Evolutionary conservation across 2,329 filamentous ascomycete species (phyloP), one percentile per base, ranked within the genome.

Genomic region (Hymenoscyphus infarciens): DNA sequence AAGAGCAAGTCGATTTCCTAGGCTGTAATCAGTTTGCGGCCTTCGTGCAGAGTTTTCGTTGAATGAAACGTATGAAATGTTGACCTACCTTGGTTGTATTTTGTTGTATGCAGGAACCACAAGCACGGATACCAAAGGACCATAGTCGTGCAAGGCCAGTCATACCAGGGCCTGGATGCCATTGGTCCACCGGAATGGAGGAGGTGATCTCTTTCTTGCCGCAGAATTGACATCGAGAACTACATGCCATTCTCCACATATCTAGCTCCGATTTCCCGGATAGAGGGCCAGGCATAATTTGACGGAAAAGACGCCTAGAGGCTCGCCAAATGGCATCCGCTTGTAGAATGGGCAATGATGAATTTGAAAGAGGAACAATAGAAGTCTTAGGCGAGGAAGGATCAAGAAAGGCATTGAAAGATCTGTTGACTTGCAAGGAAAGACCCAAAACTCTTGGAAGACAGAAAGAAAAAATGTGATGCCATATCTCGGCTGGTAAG

Each of bases 201-300:
- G 55, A 66, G 68, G 45, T 64, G 65, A 63, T 60, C 65, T 71
- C 61, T 64, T 66, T 72, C 74, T 79, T 83, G 60, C 76, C 78
- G 75, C 91, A 95, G 68, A 87, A 85, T 71, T 93, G 87, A 74
- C 91, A 96, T 61, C 73, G 76, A 33, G 72, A 78, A 56, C 84
- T 82, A 74, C 85, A 87, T 39, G 86, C 80, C 58, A 95, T 78
- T 70, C 83, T 84, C 84, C 91, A 92, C 89, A 93, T 93, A 52
- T 88, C 83, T 67, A 90, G 78, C 75, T 95, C 91, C 52, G 84
- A 83, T 72, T 82, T 83, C 63, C 81, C 82, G 59, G 79, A 77
- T 57, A 94, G 79, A 31, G 90, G 90, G 61, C 81, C 81, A 56
- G 91, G 91, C 78, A 92, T 85, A 67, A 82, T 82, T 29, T 85